These are phyloP conservation scores for Athelia sp. DNA, from an alignment of 1,284 basidiomycete species.

Conservation along the genomic window DNA sequence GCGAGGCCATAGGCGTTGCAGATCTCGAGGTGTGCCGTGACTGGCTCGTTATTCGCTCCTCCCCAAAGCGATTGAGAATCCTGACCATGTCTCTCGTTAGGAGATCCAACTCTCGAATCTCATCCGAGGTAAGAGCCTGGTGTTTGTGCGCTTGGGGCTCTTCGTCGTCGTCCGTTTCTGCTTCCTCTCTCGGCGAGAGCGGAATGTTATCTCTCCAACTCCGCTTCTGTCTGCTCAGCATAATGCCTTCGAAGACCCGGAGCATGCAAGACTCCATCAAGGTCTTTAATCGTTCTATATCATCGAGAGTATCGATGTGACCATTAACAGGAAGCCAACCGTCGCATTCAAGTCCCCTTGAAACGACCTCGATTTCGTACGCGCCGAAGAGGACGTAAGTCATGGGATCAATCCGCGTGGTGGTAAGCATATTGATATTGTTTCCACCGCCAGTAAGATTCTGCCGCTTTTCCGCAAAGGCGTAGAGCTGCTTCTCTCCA, in stretches of 20 bases:
- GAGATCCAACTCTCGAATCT: slow-evolving; percentile 71
- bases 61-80: slow-evolving; percentile 62
- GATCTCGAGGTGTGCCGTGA: slow-evolving; percentile 60
- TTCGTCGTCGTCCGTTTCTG: slow-evolving; percentile 60
- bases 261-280: slow-evolving; percentile 85
- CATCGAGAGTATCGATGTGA: slow-evolving; percentile 73
- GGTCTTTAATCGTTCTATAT: slow-evolving; percentile 79
- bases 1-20: slow-evolving; percentile 54
- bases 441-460: slow-evolving; percentile 51
- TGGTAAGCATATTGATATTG: slow-evolving; percentile 70
- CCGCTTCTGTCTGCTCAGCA: slow-evolving; percentile 37
- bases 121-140: slow-evolving; percentile 53
- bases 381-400: slow-evolving; percentile 93
- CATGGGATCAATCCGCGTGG: slow-evolving; percentile 87
- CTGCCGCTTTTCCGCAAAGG: slow-evolving; percentile 83
- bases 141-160: slow-evolving; percentile 24
- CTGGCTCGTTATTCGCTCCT: slow-evolving; percentile 50
- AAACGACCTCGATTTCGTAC: slow-evolving; percentile 65
- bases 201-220: slow-evolving; percentile 28
- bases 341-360: slow-evolving; percentile 80
- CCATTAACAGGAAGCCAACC: slow-evolving; percentile 89
- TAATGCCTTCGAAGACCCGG: slow-evolving; percentile 88
- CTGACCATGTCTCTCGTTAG: slow-evolving; percentile 72
- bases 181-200: slow-evolving; percentile 45
- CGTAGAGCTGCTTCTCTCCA: slow-evolving; percentile 77